Evolutionary conservation across 2,329 filamentous ascomycete genomes (phyloP), one percentile per base, ranked within the genome.

Genomic region (Botryotinia calthae): DNA sequence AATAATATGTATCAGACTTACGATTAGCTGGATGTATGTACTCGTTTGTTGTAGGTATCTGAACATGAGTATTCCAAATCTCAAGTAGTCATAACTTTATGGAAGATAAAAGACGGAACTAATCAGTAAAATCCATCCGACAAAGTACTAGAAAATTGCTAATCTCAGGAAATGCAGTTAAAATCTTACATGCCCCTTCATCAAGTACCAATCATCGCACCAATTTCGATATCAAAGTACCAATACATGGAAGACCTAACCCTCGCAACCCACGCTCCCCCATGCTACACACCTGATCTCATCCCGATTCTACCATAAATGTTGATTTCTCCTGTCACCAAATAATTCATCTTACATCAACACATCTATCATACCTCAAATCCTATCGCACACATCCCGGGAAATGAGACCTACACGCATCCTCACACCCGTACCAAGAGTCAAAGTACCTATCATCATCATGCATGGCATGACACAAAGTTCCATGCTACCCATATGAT

Each of bases 401-500:
- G 34, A 54, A 65, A 54, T 54, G 28, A 20, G 25, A 28, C 28
- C 64, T 54, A 66, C 46, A 31, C 64, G 31, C 64, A 40, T 64
- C 64, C 9, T 44, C 31, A 37, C 28, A 51, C 31, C 64, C 31
- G 18, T n/a, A 54, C 34, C 64, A 40, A 54, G 16, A 66, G 31
- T 31, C 42, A 22, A 28, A 40, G 20, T 40, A 56, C 51, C 51
- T 56, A 40, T 54, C 31, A 66, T 65, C 63, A 66, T 51, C n/a
- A 54, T 67, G 64, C 64, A 54, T 40, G 37, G 64, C 64, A 54
- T 40, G 37, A 54, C 64, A 67, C 64, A 54, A 22, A 40, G 25
- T 28, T 42, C 34, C 64, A 54, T 67, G 64, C 46, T 28, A 40
- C 31, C 64, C 46, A 54, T 42, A 56, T 56, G 48, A 56, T 42